A percentile compares a stretch with the other conserved stretches of the same genome.
These are phyloP conservation scores for Salix suchowensis DNA, from an alignment of 345 rosid genomes.

Conservation along the genomic window DNA sequence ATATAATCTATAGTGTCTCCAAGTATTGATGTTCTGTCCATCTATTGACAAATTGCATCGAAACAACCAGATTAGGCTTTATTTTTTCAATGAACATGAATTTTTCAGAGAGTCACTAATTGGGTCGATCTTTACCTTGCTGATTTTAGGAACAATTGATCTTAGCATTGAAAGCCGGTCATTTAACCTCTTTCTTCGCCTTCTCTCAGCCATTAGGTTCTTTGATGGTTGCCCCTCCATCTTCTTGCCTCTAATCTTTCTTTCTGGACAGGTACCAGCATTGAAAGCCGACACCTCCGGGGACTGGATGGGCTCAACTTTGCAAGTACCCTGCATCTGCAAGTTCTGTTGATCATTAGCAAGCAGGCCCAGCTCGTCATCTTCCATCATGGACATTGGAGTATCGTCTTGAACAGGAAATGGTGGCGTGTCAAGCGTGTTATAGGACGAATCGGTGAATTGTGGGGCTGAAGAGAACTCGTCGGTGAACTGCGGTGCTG, in stretches of 20 bases:
- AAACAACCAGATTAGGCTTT: slow-evolving; percentile 4
- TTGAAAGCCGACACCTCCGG: slow-evolving; percentile 34
- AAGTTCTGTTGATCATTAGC: slow-evolving; percentile 19
- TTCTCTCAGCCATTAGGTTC: slow-evolving; percentile 42
- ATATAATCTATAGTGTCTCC: slow-evolving; percentile 31
- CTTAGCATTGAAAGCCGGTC: slow-evolving; percentile 38
- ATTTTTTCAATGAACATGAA: neutral
- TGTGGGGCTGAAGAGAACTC: slow-evolving; percentile 24
- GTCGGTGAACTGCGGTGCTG: slow-evolving; percentile 11
- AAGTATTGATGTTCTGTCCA: slow-evolving; percentile 35
- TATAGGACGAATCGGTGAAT: slow-evolving; percentile 35
- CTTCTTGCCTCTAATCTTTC: slow-evolving; percentile 31
- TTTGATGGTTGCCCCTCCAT: slow-evolving; percentile 35
- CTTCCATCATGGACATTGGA: slow-evolving; percentile 30
- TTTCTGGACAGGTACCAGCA: slow-evolving; percentile 24
- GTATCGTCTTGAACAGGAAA: slow-evolving; percentile 34
- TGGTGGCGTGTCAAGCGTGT: slow-evolving; percentile 35
- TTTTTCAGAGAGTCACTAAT: neutral
- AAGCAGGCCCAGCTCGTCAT: slow-evolving; percentile 28
- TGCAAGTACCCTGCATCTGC: slow-evolving; percentile 28
- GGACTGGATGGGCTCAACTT: slow-evolving; percentile 37
- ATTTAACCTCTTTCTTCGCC: slow-evolving; percentile 37
- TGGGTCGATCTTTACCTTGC: slow-evolving; percentile 26
- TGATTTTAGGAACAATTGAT: slow-evolving; percentile 44
- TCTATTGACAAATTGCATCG: slow-evolving; percentile 3